Base-by-base conservation (phyloP, 192 early-diverging fungal genomes). In the Coemansia javaensis region DNA sequence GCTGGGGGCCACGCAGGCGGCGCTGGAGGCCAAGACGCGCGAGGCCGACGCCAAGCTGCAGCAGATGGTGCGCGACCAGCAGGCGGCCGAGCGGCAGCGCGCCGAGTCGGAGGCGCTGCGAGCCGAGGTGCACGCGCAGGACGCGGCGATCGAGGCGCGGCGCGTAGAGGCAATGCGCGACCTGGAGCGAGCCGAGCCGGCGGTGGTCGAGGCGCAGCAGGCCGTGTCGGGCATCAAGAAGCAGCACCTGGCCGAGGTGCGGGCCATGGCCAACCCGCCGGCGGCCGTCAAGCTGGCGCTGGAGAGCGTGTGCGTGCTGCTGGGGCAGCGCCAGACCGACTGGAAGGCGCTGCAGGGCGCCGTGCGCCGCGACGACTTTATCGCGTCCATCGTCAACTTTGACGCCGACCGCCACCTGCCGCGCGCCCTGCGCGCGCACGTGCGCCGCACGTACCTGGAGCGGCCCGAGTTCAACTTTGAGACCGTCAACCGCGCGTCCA, bases 211-310 rank as follows among this genome's bases (percentile, higher is more conserved):
- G 64, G 98, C 98, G 8, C 90, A 94, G 62, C 82, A 85, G 38
- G 86, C 87, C 59, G 98, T 99, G 45, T 86, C 79, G 17, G 85
- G 82, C 67, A 99, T 99, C 77, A 97, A 97, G 63, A 93, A 87
- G 60, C 87, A 97, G 54, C 93, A 98, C 44, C 78, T 99, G 59
- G 88, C 90, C 14, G 98, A 99, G 80, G 88, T 99, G 22, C 81
- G 96, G 53, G 52, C 89, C 0, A 98, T 99, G 96, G 84, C 81
- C 37, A 99, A 97, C 47, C 98, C 98, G 43, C 98, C 98, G 5
- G 82, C 82, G 51, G 87, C 86, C 3, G 96, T 99, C 49, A 95
- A 97, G 67, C 59, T 98, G 54, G 91, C 98, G 9, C 89, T 99
- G 85, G 95, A 97, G 47, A 86, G 90, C 40, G 98, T 99, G 10